Evolutionary conservation across 1,284 basidiomycete genomes (phyloP).

Genomic region (Heterobasidion occidentale): DNA sequence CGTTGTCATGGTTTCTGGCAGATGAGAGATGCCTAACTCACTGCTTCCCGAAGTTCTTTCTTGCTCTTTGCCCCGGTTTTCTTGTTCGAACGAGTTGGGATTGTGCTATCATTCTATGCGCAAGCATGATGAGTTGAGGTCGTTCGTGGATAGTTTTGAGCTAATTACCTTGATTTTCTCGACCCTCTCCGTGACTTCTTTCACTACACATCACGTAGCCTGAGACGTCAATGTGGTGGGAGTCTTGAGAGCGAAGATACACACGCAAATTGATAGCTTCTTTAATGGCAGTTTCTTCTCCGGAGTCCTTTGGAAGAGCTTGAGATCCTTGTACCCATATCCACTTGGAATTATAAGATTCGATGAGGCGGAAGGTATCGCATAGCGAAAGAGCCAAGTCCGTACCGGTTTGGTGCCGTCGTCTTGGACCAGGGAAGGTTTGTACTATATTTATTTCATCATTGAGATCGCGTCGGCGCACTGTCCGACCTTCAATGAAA

Average conservation of each 20-base stretch:
- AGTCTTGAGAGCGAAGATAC: constrained; percentile 13
- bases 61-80: constrained; percentile 65
- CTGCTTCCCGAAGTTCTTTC: constrained; percentile 64
- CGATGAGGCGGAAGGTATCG: not conserved
- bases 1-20: not conserved
- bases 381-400: not conserved
- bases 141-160: not conserved
- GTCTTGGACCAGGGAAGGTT: constrained; percentile 67
- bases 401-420: constrained; percentile 66
- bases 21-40: constrained; percentile 17
- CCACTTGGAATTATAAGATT: constrained; percentile 36
- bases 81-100: constrained; percentile 59
- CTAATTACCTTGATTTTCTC: constrained; percentile 46
- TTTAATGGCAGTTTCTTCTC: constrained; percentile 27
- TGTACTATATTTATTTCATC: constrained; percentile 34
- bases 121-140: not conserved
- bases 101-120: constrained; percentile 50
- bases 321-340: constrained; percentile 46
- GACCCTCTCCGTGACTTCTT: constrained; percentile 45
- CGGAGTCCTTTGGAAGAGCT: constrained; percentile 16
- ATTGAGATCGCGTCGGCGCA: not conserved
- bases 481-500: not conserved
- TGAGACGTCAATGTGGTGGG: too few species aligned
- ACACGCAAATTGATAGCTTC: constrained; percentile 43
- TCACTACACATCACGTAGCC: constrained; percentile 29